Conservation (phyloP, 495 filamentous ascomycete species). For the Trichoderma virens region DNA sequence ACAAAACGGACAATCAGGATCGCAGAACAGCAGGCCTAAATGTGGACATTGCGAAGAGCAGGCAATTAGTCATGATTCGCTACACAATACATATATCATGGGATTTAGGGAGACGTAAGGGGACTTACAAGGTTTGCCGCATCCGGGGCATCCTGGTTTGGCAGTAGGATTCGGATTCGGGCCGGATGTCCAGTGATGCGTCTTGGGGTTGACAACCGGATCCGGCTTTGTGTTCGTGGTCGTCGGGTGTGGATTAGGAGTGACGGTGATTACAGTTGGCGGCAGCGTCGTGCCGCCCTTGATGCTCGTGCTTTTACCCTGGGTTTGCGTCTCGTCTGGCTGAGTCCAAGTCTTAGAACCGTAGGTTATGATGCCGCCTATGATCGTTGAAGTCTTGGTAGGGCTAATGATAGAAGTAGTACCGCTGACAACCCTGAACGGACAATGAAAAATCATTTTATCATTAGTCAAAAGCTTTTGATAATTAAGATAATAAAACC, state of each 20-base stretch:
- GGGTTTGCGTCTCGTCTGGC: not conserved
- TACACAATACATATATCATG: no score
- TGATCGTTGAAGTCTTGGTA: not conserved
- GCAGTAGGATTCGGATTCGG: not conserved
- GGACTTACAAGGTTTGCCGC: not conserved
- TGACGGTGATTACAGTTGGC: not conserved
- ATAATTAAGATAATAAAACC: no score
- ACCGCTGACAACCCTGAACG: not conserved
- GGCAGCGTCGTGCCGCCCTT: not conserved
- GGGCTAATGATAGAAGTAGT: constrained; percentile 2
- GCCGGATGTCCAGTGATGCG: not conserved
- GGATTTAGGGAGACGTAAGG: no score
- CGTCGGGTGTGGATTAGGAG: constrained; percentile 12
- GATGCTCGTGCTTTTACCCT: not conserved
- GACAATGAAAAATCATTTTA: no score
- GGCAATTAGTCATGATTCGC: no score
- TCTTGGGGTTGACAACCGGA: not conserved
- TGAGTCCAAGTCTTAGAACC: not conserved
- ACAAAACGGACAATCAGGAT: constrained; percentile 5
- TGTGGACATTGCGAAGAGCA: no score
- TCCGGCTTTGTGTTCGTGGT: constrained; percentile 7
- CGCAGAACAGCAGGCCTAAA: constrained; percentile 1
- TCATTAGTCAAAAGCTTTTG: no score
- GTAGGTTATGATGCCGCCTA: not conserved
- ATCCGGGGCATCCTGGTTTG: not conserved